phyloP scores from a whole-genome alignment of 768 basidiomycete species.

The Chlorophyllum brunneum region DNA sequence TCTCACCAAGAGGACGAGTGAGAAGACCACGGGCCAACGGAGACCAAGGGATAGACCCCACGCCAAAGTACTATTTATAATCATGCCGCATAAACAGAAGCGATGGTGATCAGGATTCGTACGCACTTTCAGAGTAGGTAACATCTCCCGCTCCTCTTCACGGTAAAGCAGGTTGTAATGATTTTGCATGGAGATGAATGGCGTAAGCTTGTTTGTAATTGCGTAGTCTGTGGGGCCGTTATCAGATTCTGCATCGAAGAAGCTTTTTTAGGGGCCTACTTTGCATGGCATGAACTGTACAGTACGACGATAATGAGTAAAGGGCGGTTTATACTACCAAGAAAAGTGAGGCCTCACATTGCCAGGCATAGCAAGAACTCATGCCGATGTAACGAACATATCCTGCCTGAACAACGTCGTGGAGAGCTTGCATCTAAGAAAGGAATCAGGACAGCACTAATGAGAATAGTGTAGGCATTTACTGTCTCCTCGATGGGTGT shows the following conservation, averaged over 20 bases:
- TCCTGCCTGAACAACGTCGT: slow-evolving; percentile 64
- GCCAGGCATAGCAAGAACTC: slow-evolving; percentile 52
- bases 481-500: slow-evolving; percentile 59
- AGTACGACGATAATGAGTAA: neutral
- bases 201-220: slow-evolving; percentile 50
- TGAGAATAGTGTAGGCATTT: neutral
- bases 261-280: slow-evolving; percentile 27
- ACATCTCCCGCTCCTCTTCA: slow-evolving; percentile 65
- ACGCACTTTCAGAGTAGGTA: slow-evolving; percentile 50
- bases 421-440: slow-evolving; percentile 60
- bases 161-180: slow-evolving; percentile 59
- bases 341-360: slow-evolving; percentile 35
- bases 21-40: slow-evolving; percentile 51
- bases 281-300: slow-evolving; percentile 51
- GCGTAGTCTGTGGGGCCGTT: slow-evolving; percentile 45
- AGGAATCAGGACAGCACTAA: neutral
- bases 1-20: slow-evolving; percentile 33
- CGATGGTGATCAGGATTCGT: neutral
- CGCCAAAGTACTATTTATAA: slow-evolving; percentile 40
- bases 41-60: slow-evolving; percentile 58
- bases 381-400: slow-evolving; percentile 60
- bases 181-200: slow-evolving; percentile 72
- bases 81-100: neutral
- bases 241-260: neutral
- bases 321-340: neutral